phyloP scores from a whole-genome alignment of 2,329 filamentous ascomycete species.

The Zymoseptoria brevis region DNA sequence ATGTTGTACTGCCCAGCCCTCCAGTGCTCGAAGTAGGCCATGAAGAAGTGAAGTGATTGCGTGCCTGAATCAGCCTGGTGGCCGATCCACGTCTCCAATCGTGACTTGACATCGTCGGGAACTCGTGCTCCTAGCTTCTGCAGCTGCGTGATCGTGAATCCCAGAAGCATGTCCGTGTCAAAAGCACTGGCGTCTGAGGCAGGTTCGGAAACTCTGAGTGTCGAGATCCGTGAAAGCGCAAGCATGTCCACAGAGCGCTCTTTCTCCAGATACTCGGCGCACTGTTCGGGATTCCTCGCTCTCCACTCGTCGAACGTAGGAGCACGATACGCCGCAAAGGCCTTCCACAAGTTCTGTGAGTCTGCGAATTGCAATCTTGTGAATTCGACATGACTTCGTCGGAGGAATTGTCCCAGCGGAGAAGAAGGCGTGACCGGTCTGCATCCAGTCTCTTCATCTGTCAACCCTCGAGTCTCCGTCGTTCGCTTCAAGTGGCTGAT shows the following conservation, averaged over 20 bases:
- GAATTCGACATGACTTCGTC: slow-evolving; percentile 71
- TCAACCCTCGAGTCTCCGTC: slow-evolving; percentile 1
- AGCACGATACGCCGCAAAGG: slow-evolving; percentile 72
- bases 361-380: slow-evolving; percentile 73
- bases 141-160: slow-evolving; percentile 82
- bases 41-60: slow-evolving; percentile 27
- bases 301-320: slow-evolving; percentile 59
- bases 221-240: background rate
- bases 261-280: slow-evolving; percentile 5
- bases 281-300: slow-evolving; percentile 42
- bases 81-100: slow-evolving; percentile 46
- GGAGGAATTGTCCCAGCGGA: slow-evolving; percentile 72
- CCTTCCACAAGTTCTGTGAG: slow-evolving; percentile 68
- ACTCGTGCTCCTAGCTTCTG: slow-evolving; percentile 76
- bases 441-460: slow-evolving; percentile 38
- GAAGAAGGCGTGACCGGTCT: slow-evolving; percentile 59
- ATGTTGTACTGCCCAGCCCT: slow-evolving; percentile 81
- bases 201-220: background rate
- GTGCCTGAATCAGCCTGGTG: slow-evolving; percentile 21
- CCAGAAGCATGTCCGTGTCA: slow-evolving; percentile 48
- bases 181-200: slow-evolving; percentile 15
- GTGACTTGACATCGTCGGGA: slow-evolving; percentile 62
- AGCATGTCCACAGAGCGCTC: background rate
- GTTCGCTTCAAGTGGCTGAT: slow-evolving; percentile 41
- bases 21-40: slow-evolving; percentile 78